Evolutionary conservation across 805 yeast species (phyloP).

Genomic region (Candida tammaniensis): DNA sequence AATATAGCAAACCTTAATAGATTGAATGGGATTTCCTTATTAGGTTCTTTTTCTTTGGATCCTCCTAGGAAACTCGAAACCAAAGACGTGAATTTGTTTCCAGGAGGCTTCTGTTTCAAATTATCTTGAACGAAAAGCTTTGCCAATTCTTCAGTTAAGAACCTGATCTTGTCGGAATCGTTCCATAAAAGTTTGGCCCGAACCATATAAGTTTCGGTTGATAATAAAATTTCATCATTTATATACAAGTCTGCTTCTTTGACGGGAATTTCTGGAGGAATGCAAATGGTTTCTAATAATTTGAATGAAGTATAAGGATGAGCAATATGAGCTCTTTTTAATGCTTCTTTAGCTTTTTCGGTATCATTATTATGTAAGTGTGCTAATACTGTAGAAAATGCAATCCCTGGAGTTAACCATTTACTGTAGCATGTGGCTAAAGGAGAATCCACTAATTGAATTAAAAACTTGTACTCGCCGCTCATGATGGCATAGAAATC

Average conservation of each 20-base stretch:
- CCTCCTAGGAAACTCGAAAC: constrained; percentile 14
- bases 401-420: constrained; percentile 74
- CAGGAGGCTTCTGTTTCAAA: constrained; percentile 1
- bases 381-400: constrained; percentile 67
- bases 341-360: constrained; percentile 45
- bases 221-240: constrained; percentile 35
- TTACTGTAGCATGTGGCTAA: constrained; percentile 53
- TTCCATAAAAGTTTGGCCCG: constrained; percentile 58
- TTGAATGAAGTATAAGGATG: constrained; percentile 59
- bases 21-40: constrained; percentile 51
- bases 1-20: constrained; percentile 65
- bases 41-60: background rate
- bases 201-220: constrained; percentile 56
- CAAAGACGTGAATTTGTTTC: constrained; percentile 10
- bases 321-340: constrained; percentile 48
- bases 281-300: constrained; percentile 49
- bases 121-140: constrained; percentile 15
- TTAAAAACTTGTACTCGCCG: constrained; percentile 60
- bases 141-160: constrained; percentile 44
- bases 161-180: constrained; percentile 42
- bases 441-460: constrained; percentile 55
- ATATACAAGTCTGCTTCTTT: constrained; percentile 21
- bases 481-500: constrained; percentile 73
- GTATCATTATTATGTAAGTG: constrained; percentile 41
- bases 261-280: constrained; percentile 16